Percentiles rank a stretch among this genome's conserved stretches.
phyloP scores from a whole-genome alignment of 73 alveolate species.

The Stentor roeselii region DNA sequence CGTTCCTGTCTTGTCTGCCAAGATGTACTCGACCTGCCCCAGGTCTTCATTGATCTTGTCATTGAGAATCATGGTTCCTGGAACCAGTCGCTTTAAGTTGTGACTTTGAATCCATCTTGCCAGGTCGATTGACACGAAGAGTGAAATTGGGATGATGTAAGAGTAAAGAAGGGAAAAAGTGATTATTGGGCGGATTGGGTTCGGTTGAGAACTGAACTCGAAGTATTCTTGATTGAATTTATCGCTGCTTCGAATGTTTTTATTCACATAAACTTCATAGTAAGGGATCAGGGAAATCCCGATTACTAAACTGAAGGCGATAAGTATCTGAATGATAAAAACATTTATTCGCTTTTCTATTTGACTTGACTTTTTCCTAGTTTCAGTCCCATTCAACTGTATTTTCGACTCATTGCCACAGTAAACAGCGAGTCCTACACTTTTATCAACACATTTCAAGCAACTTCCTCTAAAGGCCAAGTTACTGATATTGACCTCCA shows the following conservation, averaged over 20 bases:
- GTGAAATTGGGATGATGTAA: conserved; percentile 47
- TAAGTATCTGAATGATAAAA: not conserved
- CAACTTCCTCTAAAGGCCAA: not conserved
- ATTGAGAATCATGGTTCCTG: not conserved
- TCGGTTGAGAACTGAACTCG: no score
- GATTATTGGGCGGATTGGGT: conserved; percentile 30
- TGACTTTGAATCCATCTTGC: conserved; percentile 30
- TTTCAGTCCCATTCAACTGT: not conserved
- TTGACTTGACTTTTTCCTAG: not conserved
- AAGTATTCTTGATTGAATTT: no score
- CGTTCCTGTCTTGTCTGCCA: conserved; percentile 42
- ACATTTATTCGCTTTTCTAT: not conserved
- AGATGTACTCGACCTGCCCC: conserved; percentile 29
- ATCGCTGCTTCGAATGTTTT: no score
- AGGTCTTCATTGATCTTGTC: conserved; percentile 45
- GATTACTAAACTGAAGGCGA: not conserved
- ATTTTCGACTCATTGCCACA: not conserved
- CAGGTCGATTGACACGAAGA: conserved; percentile 42
- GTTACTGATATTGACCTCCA: not conserved
- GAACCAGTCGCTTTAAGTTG: not conserved
- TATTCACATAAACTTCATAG: not conserved
- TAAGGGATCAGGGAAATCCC: not conserved
- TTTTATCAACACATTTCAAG: not conserved
- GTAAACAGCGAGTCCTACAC: not conserved
- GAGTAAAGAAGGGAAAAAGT: conserved; percentile 51